Conservation (phyloP, 139 green algal genomes). For the Diplosphaera chodatii region DNA sequence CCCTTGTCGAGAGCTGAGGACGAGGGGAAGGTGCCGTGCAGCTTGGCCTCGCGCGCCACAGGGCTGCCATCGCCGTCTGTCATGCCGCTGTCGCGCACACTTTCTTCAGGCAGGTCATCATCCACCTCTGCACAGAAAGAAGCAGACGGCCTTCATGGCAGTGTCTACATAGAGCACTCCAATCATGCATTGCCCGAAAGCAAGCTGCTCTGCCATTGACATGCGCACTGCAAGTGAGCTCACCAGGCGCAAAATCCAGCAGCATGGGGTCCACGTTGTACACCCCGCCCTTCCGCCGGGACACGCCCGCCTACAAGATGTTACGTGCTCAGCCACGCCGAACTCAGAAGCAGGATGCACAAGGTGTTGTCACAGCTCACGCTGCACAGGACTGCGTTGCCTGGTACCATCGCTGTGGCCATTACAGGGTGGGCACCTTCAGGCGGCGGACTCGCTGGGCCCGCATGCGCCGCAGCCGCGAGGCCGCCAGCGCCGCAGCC, state of each 20-base stretch:
- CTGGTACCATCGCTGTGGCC: too few relatives aligned
- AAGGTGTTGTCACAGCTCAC: too few relatives aligned
- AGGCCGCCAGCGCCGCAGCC: constrained; percentile 28
- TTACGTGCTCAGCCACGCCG: too few relatives aligned
- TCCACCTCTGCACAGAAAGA: background rate
- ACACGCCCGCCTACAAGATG: constrained; percentile 6
- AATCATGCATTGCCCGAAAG: too few relatives aligned
- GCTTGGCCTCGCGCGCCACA: background rate
- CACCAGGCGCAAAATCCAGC: background rate
- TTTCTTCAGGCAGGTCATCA: background rate
- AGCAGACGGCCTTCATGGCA: too few relatives aligned
- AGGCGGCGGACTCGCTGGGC: constrained; percentile 40
- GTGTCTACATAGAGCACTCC: too few relatives aligned
- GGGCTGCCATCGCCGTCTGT: background rate
- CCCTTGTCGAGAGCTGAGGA: background rate
- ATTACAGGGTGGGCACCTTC: constrained; percentile 32
- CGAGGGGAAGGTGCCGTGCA: background rate
- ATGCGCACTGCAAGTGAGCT: too few relatives aligned
- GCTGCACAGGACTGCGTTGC: too few relatives aligned
- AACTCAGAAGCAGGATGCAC: too few relatives aligned
- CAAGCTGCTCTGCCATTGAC: too few relatives aligned
- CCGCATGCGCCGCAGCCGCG: constrained; percentile 18
- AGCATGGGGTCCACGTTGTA: constrained; percentile 4
- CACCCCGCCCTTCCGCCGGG: background rate
- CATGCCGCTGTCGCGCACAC: too few relatives aligned